Evolutionary conservation across 805 yeast species (phyloP).

Genomic region (Candida jianshihensis): DNA sequence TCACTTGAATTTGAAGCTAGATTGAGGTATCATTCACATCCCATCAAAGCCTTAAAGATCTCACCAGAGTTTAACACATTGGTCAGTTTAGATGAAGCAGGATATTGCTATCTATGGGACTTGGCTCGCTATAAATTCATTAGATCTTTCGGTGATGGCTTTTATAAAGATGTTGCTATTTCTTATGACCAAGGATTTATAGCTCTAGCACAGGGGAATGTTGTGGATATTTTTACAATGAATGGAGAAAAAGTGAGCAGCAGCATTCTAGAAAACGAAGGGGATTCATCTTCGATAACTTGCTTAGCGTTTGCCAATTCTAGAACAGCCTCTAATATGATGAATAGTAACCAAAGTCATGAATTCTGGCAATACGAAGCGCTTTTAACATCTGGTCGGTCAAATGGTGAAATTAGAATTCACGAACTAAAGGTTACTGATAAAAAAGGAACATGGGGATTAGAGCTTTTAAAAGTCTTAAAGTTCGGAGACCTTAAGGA

Average conservation of each 20-base stretch:
- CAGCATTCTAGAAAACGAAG: slow-evolving; percentile 13
- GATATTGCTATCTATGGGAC: slow-evolving; percentile 62
- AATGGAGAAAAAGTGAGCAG: slow-evolving; percentile 42
- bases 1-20: slow-evolving; percentile 34
- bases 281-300: slow-evolving; percentile 14
- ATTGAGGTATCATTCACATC: slow-evolving; percentile 51
- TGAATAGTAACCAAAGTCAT: slow-evolving; percentile 25
- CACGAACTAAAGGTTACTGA: slow-evolving; percentile 23
- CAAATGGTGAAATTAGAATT: slow-evolving; percentile 23
- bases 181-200: slow-evolving; percentile 52
- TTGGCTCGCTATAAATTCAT: slow-evolving; percentile 44
- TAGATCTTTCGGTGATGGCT: slow-evolving; percentile 23
- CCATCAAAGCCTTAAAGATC: slow-evolving; percentile 39
- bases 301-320: slow-evolving; percentile 24
- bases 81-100: slow-evolving; percentile 46
- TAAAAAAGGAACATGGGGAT: slow-evolving; percentile 17
- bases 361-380: slow-evolving; percentile 32
- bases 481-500: slow-evolving; percentile 17
- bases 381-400: slow-evolving; percentile 30
- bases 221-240: slow-evolving; percentile 37
- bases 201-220: slow-evolving; percentile 25
- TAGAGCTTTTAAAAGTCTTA: slow-evolving; percentile 17
- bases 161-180: slow-evolving; percentile 32
- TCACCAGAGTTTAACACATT: slow-evolving; percentile 49
- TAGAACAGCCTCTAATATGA: slow-evolving; percentile 17